These are phyloP conservation scores for Microthyrium microscopicum DNA, from an alignment of 2,329 filamentous ascomycete genomes.

Conservation along the genomic window DNA sequence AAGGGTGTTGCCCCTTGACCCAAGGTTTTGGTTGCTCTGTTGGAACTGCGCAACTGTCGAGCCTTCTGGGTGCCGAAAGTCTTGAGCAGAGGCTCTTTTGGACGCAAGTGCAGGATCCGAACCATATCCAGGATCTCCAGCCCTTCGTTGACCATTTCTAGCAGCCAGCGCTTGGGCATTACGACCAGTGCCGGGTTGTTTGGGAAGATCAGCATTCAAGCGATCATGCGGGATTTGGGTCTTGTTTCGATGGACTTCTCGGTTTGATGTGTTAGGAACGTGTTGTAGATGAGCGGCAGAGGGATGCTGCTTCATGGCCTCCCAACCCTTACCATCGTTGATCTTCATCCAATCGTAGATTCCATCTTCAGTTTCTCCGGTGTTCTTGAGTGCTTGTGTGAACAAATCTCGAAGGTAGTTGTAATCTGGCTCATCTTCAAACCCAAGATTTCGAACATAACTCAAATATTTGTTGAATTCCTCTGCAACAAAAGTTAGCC, in stretches of 20 bases:
- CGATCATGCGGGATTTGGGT: slow-evolving; percentile 29
- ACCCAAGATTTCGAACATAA: slow-evolving; percentile 93
- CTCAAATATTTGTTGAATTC: slow-evolving; percentile 96
- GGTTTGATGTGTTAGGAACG: slow-evolving; percentile 65
- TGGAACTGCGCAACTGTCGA: slow-evolving; percentile 95
- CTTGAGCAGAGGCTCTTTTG: slow-evolving; percentile 49
- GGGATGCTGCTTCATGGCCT: slow-evolving; percentile 55
- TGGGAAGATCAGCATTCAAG: slow-evolving; percentile 32
- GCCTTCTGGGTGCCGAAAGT: slow-evolving; percentile 68
- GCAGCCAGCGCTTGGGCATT: slow-evolving; percentile 53
- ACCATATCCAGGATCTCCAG: slow-evolving; percentile 15
- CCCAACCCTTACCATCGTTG: slow-evolving; percentile 84
- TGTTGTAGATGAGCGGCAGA: slow-evolving; percentile 65
- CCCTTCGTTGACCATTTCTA: slow-evolving; percentile 14
- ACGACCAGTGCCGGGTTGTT: slow-evolving; percentile 47
- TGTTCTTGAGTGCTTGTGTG: slow-evolving; percentile 87
- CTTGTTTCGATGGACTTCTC: slow-evolving; percentile 62
- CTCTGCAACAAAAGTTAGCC: slow-evolving; percentile 31
- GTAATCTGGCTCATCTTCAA: slow-evolving; percentile 97
- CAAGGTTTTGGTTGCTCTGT: slow-evolving; percentile 79
- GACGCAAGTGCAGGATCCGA: slow-evolving; percentile 22
- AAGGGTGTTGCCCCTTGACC: slow-evolving; percentile 19
- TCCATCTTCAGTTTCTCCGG: slow-evolving; percentile 87
- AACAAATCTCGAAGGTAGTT: slow-evolving; percentile 94
- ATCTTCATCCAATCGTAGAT: slow-evolving; percentile 99